Evolutionary conservation across 2,329 filamentous ascomycete genomes (phyloP).

Genomic region (Pleomassaria siparia): DNA sequence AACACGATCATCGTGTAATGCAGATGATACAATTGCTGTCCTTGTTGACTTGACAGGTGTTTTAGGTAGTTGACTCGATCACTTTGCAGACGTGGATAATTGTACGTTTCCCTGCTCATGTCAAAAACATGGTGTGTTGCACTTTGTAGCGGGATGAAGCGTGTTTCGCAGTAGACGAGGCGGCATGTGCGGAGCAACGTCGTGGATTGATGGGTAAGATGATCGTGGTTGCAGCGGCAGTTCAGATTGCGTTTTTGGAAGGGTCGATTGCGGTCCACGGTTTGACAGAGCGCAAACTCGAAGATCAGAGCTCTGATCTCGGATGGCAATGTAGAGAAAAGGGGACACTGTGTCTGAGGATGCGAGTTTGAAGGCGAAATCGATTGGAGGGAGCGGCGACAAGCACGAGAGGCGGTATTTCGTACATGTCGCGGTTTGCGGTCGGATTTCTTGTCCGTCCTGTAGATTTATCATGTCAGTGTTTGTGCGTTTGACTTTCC

Average conservation of each 20-base stretch:
- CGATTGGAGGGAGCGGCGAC: conserved; percentile 16
- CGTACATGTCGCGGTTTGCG: conserved; percentile 12
- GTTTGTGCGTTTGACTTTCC: conserved; percentile 7
- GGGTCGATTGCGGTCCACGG: conserved; percentile 2
- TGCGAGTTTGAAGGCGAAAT: conserved; percentile 21
- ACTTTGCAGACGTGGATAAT: not conserved
- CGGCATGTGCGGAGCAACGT: conserved; percentile 43
- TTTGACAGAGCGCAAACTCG: conserved; percentile 9
- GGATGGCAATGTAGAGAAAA: conserved; percentile 26
- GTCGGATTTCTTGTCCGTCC: not conserved
- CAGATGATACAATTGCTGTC: conserved; percentile 23
- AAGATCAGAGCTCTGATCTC: conserved; percentile 20
- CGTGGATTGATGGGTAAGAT: conserved; percentile 28
- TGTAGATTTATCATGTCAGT: not conserved
- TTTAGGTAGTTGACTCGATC: conserved; percentile 16
- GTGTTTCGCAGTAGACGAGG: conserved; percentile 42
- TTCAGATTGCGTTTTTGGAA: conserved; percentile 12
- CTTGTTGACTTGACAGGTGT: conserved; percentile 19
- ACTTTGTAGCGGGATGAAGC: conserved; percentile 35
- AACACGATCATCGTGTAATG: conserved; percentile 16
- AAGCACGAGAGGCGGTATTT: conserved; percentile 15
- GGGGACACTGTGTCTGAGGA: conserved; percentile 20
- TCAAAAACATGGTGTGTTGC: conserved; percentile 24
- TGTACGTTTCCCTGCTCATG: too few species aligned
- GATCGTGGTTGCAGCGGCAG: conserved; percentile 30